Base-by-base conservation (phyloP, 2,329 filamentous ascomycete species). In the Aureobasidium lini region DNA sequence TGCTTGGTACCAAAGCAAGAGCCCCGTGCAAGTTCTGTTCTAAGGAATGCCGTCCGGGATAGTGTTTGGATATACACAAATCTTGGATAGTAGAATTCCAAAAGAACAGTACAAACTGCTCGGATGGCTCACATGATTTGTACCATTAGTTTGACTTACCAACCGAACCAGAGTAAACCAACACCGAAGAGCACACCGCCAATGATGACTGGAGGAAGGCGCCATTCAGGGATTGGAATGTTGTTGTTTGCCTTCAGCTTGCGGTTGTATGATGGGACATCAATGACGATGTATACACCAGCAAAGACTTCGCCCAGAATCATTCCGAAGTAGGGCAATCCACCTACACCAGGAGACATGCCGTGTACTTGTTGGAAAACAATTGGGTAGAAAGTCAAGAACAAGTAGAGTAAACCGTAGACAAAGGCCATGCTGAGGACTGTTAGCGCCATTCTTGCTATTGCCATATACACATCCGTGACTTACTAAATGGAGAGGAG, bases 281-380 rank as follows among this genome's bases (percentile, higher is more conserved):
- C 52, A 6, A 66, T 23, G 43, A 69, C 60, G 48, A 70, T 68
- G 60, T 58, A 66, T 23, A 67, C 18, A 34, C 64, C 67, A 16
- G 64, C 66, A 34, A 68, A 44, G 28, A 70, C 29, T 57, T 70
- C 66, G 13, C 66, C 66, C 46, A 61, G 15, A 11, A 66, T 66
- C 62, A 96, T 89, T 58, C 90, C 91, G 66, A 96, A 89, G 44
- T 91, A 95, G 5, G 90, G 85, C 5, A 96, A 79, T 1, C 90
- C 91, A 4, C 85, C 81, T 16, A 89, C 73, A 60, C 91, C 91
- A 1, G 79, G 67, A 36, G 75, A 83, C 76, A 93, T 87, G 64
- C 82, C 80, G 71, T 95, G 87, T 4, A 91, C 79, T 1, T 73
- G 70, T 62, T 86, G 78, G 74, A 94, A 95, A 49, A 95, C 87